Conservation (phyloP, 768 basidiomycete genomes). For the Mycena venus region DNA sequence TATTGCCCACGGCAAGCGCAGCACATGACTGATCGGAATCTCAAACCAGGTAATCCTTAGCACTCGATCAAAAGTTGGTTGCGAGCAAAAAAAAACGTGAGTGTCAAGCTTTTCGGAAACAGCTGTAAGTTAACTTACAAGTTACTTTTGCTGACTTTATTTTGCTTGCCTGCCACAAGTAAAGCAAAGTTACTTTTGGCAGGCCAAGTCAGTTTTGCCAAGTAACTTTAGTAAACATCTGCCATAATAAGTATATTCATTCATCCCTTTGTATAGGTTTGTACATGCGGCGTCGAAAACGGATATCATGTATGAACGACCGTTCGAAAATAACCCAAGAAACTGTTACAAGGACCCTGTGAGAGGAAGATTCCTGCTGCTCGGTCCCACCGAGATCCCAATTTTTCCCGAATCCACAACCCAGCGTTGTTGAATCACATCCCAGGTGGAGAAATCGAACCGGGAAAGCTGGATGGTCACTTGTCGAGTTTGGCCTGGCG, state of each 20-base stretch:
- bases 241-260: not conserved
- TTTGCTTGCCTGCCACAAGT: too few species aligned
- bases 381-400: conserved; percentile 62
- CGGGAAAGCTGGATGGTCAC: conserved; percentile 63
- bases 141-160: too few species aligned
- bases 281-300: not conserved
- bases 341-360: conserved; percentile 48
- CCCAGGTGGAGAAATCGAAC: conserved; percentile 68
- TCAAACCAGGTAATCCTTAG: too few species aligned
- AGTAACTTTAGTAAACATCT: not conserved
- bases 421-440: conserved; percentile 69
- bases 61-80: too few species aligned
- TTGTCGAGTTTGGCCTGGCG: conserved; percentile 55
- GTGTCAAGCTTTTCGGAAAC: too few species aligned
- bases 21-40: too few species aligned
- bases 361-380: conserved; percentile 63
- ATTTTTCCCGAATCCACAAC: conserved; percentile 62
- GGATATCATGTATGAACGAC: not conserved
- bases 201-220: not conserved
- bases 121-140: too few species aligned
- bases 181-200: too few species aligned
- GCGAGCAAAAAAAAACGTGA: too few species aligned
- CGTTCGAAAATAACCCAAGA: not conserved
- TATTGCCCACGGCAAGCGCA: not conserved
- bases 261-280: not conserved